These are phyloP conservation scores for Eucalyptus marginata DNA, from an alignment of 345 rosid species.

Conservation along the genomic window DNA sequence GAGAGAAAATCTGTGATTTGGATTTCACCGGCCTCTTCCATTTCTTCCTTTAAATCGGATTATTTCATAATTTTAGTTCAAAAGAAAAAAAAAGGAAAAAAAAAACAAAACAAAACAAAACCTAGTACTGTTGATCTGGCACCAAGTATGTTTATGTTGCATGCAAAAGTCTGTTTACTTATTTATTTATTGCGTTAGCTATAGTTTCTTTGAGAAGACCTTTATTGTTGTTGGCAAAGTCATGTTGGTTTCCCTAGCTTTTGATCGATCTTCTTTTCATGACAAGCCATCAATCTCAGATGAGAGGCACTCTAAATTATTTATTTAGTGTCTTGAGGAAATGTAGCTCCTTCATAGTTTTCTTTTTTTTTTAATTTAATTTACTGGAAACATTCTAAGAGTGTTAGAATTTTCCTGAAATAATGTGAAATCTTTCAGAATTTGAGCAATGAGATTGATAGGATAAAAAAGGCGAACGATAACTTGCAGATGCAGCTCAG, in stretches of 20 bases:
- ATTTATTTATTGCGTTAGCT: not conserved
- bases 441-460: conserved; percentile 70
- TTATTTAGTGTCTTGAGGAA: not conserved
- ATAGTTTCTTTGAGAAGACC: not conserved
- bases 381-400: not conserved
- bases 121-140: not conserved
- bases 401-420: not conserved
- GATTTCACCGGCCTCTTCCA: conserved; percentile 14
- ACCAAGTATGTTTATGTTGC: not conserved
- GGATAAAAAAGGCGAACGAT: conserved; percentile 74
- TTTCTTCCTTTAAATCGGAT: not conserved
- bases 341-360: not conserved
- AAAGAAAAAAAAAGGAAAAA: not conserved
- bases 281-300: not conserved
- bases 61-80: not conserved
- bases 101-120: not conserved
- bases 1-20: not conserved
- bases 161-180: not conserved
- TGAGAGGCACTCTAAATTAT: not conserved
- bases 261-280: not conserved
- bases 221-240: not conserved
- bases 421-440: conserved; percentile 12
- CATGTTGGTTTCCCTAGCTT: not conserved
- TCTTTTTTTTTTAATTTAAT: not conserved
- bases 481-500: conserved; percentile 74